Percentiles rank a stretch among this genome's conserved stretches.
Conservation (phyloP, 768 basidiomycete genomes). For the Suillus placidus region DNA sequence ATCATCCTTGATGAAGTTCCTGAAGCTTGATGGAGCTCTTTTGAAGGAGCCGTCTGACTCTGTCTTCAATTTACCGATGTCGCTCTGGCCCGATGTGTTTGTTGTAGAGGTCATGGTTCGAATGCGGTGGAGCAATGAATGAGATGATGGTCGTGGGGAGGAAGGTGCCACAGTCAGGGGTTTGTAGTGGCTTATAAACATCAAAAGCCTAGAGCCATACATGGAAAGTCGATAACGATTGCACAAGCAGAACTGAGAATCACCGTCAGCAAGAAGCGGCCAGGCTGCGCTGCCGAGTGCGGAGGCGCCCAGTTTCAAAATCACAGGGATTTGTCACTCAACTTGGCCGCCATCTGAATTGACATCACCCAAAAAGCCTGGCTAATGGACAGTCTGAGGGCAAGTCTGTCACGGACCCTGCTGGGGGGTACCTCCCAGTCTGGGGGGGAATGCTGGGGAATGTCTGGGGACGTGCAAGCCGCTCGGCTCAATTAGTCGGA, state of each 20-base stretch:
- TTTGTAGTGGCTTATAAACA: slow-evolving; percentile 14
- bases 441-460: no score
- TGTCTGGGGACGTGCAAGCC: no score
- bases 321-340: slow-evolving; percentile 11
- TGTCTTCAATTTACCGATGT: slow-evolving; percentile 57
- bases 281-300: no score
- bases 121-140: not conserved
- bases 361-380: no score
- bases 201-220: slow-evolving; percentile 19
- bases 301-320: slow-evolving; percentile 1
- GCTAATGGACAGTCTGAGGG: no score
- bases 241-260: not conserved
- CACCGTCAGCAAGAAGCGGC: no score
- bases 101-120: slow-evolving; percentile 33
- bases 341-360: slow-evolving; percentile 13
- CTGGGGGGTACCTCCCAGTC: no score
- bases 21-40: slow-evolving; percentile 52
- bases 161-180: slow-evolving; percentile 12
- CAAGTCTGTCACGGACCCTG: no score
- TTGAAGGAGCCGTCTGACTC: slow-evolving; percentile 71
- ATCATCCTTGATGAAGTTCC: slow-evolving; percentile 56
- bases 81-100: slow-evolving; percentile 44
- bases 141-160: slow-evolving; percentile 3
- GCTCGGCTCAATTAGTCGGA: no score
- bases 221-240: slow-evolving; percentile 18